A percentile compares a stretch with the other conserved stretches of the same genome.
Conservation (phyloP, 805 yeast species). For the Blastobotrys robertii region DNA sequence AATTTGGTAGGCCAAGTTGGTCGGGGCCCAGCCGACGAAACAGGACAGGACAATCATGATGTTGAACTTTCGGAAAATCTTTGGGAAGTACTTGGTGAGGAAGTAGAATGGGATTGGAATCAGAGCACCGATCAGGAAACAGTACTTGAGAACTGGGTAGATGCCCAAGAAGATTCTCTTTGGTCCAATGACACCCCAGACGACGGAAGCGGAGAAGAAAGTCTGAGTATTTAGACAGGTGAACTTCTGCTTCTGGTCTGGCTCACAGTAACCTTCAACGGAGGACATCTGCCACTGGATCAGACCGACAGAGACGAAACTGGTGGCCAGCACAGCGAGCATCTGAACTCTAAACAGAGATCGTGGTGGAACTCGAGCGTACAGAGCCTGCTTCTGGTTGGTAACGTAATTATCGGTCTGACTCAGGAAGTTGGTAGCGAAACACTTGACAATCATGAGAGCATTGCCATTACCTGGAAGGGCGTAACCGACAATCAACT, state of each 20-base stretch:
- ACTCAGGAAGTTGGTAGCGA: slow-evolving; percentile 36
- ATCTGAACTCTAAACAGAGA: slow-evolving; percentile 34
- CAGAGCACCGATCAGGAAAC: slow-evolving; percentile 15
- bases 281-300: slow-evolving; percentile 28
- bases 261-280: slow-evolving; percentile 22
- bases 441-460: slow-evolving; percentile 41
- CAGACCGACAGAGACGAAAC: slow-evolving; percentile 24
- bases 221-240: slow-evolving; percentile 31
- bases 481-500: slow-evolving; percentile 55
- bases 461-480: slow-evolving; percentile 54
- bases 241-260: slow-evolving; percentile 25
- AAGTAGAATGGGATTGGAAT: slow-evolving; percentile 2
- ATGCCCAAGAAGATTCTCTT: slow-evolving; percentile 32
- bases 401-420: slow-evolving; percentile 55
- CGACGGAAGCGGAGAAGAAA: slow-evolving; percentile 41
- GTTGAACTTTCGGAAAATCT: neutral
- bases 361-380: slow-evolving; percentile 34
- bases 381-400: slow-evolving; percentile 42
- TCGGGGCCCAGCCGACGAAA: slow-evolving; percentile 25
- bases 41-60: slow-evolving; percentile 30
- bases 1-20: slow-evolving; percentile 34
- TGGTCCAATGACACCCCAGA: slow-evolving; percentile 40
- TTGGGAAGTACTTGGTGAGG: neutral
- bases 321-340: slow-evolving; percentile 31
- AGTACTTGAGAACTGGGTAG: slow-evolving; percentile 16